Conservation (phyloP, 2,329 filamentous ascomycete species). For the Alternaria burnsii region DNA sequence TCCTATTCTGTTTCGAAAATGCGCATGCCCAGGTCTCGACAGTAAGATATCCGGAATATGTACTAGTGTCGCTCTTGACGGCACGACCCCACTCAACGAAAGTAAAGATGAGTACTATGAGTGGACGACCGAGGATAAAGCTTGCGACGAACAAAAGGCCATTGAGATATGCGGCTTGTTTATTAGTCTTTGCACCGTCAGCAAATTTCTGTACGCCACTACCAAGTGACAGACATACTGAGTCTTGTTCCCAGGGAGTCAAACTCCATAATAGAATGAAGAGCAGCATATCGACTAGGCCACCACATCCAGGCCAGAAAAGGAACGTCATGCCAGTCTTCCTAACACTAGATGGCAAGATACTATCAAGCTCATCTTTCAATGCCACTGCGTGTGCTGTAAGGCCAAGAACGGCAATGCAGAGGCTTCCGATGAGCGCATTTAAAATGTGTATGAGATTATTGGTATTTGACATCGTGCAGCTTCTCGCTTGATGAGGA, state of each 20-base stretch:
- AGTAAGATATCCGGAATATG: neutral
- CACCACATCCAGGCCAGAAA: constrained; percentile 25
- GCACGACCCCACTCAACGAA: constrained; percentile 7
- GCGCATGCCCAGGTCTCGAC: constrained; percentile 20
- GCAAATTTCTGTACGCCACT: neutral
- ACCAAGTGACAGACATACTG: neutral
- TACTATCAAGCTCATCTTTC: neutral
- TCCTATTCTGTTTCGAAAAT: neutral
- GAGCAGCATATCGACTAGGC: constrained; percentile 20
- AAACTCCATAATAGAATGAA: constrained; percentile 14
- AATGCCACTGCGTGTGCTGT: neutral
- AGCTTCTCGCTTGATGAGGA: neutral
- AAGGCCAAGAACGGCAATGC: constrained; percentile 10
- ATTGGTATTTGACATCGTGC: neutral
- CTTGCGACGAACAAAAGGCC: constrained; percentile 19
- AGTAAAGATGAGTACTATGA: constrained; percentile 21
- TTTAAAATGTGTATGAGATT: constrained; percentile 11
- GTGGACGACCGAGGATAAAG: constrained; percentile 18
- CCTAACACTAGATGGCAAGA: neutral
- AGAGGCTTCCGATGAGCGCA: constrained; percentile 9
- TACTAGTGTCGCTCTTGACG: neutral
- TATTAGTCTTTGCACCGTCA: constrained; percentile 4
- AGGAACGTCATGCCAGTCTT: constrained; percentile 14
- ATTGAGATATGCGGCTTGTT: constrained; percentile 1
- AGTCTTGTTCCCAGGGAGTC: neutral